Evolutionary conservation across 257 asterid genomes (phyloP).

Genomic region (Galeopsis tetrahit): DNA sequence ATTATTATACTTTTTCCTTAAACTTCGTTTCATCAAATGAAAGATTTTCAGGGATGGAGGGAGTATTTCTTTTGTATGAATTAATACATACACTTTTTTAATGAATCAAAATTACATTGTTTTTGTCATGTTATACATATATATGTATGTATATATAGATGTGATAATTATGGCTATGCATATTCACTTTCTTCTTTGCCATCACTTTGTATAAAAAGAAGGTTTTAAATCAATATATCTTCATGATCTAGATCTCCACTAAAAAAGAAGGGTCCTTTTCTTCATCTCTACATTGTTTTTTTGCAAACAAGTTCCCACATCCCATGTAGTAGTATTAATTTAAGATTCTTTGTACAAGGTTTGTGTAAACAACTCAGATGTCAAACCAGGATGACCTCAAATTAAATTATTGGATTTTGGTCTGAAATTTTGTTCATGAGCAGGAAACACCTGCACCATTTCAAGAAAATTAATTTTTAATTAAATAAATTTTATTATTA

Average conservation of each 20-base stretch:
- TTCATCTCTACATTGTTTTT: constrained; percentile 20
- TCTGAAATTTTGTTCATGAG: not conserved
- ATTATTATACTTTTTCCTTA: too few relatives aligned
- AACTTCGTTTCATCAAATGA: too few relatives aligned
- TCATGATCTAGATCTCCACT: not conserved
- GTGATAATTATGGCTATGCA: constrained; percentile 52
- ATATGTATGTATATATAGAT: constrained; percentile 13
- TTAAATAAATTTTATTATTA: too few relatives aligned
- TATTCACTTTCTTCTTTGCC: constrained; percentile 72
- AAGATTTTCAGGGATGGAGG: too few relatives aligned
- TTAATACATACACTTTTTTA: too few relatives aligned
- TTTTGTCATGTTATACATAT: too few relatives aligned
- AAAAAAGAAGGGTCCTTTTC: constrained; percentile 18
- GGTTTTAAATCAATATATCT: not conserved
- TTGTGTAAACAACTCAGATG: constrained; percentile 1
- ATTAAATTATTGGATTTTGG: constrained; percentile 4
- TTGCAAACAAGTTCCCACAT: constrained; percentile 13
- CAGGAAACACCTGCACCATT: not conserved
- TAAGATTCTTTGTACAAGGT: constrained; percentile 16
- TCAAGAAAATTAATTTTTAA: not conserved
- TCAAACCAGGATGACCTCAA: constrained; percentile 9
- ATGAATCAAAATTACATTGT: too few relatives aligned
- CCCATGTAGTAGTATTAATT: constrained; percentile 8
- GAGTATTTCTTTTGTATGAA: too few relatives aligned
- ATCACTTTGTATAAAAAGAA: constrained; percentile 52